Evolutionary conservation across 192 early-diverging fungal species (phyloP).

Genomic region (Backusella morwellensis): DNA sequence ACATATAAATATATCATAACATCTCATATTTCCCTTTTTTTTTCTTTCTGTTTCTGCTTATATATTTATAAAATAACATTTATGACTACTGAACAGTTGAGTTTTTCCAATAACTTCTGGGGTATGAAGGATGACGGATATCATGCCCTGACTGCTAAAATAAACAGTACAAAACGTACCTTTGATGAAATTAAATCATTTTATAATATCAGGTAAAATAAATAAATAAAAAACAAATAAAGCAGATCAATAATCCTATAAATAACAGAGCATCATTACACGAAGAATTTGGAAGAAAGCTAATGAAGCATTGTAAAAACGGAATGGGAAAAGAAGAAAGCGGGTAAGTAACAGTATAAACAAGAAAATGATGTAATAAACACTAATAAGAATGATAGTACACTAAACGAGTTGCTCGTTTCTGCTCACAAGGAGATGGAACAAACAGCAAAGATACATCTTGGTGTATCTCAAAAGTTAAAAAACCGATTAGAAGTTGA

Average conservation of each 20-base stretch:
- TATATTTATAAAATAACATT: background rate
- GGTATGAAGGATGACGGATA: constrained; percentile 70
- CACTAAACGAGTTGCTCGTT: constrained; percentile 55
- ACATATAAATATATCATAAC: background rate
- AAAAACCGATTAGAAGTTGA: constrained; percentile 57
- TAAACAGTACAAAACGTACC: constrained; percentile 68
- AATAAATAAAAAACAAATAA: background rate
- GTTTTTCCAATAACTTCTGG: constrained; percentile 38
- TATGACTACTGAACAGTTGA: background rate
- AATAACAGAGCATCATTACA: constrained; percentile 56
- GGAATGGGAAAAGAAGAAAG: constrained; percentile 67
- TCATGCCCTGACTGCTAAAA: constrained; percentile 59
- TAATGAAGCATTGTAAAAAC: constrained; percentile 58
- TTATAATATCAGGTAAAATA: constrained; percentile 49
- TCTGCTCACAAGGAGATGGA: constrained; percentile 62
- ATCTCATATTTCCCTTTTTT: background rate
- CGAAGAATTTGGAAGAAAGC: constrained; percentile 68
- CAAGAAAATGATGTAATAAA: background rate
- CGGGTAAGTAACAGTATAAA: constrained; percentile 40
- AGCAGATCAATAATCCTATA: background rate
- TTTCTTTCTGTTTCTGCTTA: background rate
- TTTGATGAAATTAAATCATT: constrained; percentile 64
- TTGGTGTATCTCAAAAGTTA: constrained; percentile 64
- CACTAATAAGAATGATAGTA: constrained; percentile 29
- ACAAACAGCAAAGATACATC: constrained; percentile 56